Evolutionary conservation across 2,329 filamentous ascomycete species (phyloP).

Genomic region (Incumbomyces lentus): DNA sequence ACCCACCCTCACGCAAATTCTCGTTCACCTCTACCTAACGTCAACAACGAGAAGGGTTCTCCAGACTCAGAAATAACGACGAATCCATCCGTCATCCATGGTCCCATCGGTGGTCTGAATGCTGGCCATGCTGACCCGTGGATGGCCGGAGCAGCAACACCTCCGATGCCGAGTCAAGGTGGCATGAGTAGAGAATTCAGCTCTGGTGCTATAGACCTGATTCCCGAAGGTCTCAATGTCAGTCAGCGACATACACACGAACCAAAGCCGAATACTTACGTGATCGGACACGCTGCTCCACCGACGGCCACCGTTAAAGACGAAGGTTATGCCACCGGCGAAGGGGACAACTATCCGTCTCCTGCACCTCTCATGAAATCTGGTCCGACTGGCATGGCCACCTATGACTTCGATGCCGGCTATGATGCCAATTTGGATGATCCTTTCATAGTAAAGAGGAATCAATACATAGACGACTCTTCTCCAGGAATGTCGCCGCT

Average conservation of each 20-base stretch:
- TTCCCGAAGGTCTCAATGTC: conserved; percentile 19
- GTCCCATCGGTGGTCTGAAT: conserved; percentile 51
- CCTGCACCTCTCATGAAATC: conserved; percentile 11
- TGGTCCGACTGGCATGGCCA: not conserved
- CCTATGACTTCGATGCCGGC: not conserved
- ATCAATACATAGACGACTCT: conserved; percentile 67
- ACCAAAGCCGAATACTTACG: conserved; percentile 26
- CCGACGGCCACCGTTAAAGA: conserved; percentile 57
- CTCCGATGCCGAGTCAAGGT: conserved; percentile 17
- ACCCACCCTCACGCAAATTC: not conserved
- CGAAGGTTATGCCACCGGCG: conserved; percentile 84
- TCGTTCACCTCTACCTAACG: not conserved
- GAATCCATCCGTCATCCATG: conserved; percentile 74
- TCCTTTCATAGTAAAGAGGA: conserved; percentile 52
- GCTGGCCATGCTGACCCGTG: conserved; percentile 43
- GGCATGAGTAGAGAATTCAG: conserved; percentile 32
- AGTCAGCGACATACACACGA: conserved; percentile 31
- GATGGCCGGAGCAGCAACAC: conserved; percentile 47
- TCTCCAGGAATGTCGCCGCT: conserved; percentile 90
- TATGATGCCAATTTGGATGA: conserved; percentile 40
- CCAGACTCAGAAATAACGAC: conserved; percentile 59
- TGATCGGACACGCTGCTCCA: conserved; percentile 32
- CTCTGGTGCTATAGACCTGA: conserved; percentile 32
- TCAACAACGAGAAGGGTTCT: conserved; percentile 10
- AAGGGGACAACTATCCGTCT: conserved; percentile 35